Conservation (phyloP, 306 rosid genomes). For the Casuarina equisetifolia region DNA sequence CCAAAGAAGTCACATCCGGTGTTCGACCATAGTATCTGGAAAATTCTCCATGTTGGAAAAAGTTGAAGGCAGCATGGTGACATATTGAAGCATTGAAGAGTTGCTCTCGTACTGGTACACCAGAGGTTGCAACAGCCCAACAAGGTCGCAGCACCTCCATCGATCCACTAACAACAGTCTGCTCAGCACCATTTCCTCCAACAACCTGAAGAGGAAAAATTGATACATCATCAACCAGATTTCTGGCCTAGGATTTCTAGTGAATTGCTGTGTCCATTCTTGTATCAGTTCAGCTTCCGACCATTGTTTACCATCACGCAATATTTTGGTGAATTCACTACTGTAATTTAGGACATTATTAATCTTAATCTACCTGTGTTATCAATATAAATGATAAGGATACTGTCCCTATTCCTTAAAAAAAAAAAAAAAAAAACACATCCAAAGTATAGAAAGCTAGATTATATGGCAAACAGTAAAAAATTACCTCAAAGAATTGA, state of each 20-base stretch:
- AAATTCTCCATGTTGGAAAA: conserved; percentile 88
- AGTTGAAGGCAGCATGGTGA: conserved; percentile 76
- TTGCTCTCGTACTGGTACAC: conserved; percentile 91
- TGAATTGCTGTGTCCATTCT: neutral
- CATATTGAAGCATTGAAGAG: conserved; percentile 95
- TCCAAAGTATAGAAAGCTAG: neutral
- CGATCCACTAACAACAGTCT: conserved; percentile 91
- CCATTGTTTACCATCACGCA: neutral
- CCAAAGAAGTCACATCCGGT: conserved; percentile 70
- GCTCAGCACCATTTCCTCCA: conserved; percentile 98
- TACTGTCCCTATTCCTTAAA: too few species aligned
- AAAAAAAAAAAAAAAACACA: neutral
- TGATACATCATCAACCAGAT: neutral
- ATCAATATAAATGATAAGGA: too few species aligned
- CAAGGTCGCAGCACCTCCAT: conserved; percentile 98
- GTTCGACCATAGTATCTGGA: conserved; percentile 61
- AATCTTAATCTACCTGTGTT: too few species aligned
- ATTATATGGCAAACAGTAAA: neutral
- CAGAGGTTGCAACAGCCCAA: conserved; percentile 99
- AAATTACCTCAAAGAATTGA: neutral
- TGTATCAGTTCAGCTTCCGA: neutral
- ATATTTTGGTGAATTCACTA: neutral
- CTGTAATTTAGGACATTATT: neutral
- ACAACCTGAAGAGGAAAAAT: conserved; percentile 66
- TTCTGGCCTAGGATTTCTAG: neutral